phyloP scores from a whole-genome alignment of 768 basidiomycete genomes.

The Lentinula guzmanii region DNA sequence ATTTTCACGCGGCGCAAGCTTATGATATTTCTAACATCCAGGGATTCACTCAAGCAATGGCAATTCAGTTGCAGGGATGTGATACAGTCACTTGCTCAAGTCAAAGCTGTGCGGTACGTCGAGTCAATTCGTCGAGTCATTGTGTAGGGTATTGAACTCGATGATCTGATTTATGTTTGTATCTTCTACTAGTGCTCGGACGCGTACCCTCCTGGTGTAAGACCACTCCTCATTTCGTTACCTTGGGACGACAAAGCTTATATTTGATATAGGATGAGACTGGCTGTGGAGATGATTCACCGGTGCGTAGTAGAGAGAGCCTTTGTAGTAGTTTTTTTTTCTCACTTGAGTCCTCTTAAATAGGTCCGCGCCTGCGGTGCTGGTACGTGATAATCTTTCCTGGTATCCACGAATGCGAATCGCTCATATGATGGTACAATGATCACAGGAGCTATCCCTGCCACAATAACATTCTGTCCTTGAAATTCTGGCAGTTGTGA shows the following conservation, averaged over 20 bases:
- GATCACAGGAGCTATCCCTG: neutral
- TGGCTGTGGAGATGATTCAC: constrained; percentile 32
- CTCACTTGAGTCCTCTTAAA: neutral
- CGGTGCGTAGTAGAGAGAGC: constrained; percentile 15
- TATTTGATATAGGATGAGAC: constrained; percentile 20
- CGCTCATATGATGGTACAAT: too few relatives aligned
- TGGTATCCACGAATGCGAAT: neutral
- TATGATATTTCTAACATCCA: constrained; percentile 40
- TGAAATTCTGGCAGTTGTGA: neutral
- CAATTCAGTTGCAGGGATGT: constrained; percentile 28
- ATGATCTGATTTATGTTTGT: neutral
- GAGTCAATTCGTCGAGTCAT: neutral
- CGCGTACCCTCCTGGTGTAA: constrained; percentile 7
- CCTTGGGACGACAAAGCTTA: neutral
- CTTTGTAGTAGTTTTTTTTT: neutral
- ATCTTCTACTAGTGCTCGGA: neutral
- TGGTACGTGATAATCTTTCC: neutral
- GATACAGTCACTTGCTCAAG: constrained; percentile 32
- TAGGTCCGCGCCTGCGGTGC: neutral
- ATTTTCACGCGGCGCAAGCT: constrained; percentile 18
- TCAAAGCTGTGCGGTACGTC: constrained; percentile 23
- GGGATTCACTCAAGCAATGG: constrained; percentile 33
- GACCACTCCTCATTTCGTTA: neutral
- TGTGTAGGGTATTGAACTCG: neutral
- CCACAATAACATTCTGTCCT: constrained; percentile 2